Evolutionary conservation across 352 stramenopile species (phyloP), one percentile per base, ranked within the genome.

Genomic region (Phytophthora fragariaefolia): DNA sequence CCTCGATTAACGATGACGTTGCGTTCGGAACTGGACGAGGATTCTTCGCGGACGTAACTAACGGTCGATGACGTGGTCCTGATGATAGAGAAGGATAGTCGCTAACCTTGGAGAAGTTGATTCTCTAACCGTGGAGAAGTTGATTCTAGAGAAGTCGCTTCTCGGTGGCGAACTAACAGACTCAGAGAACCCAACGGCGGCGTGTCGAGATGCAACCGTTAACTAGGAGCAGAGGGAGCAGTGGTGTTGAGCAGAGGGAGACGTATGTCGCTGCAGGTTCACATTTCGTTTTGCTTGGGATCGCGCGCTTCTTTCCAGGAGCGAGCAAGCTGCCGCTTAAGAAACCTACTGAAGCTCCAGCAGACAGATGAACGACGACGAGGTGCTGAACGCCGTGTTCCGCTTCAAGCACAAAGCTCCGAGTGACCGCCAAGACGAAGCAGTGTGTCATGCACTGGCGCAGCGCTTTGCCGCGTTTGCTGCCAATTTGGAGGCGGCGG

Each of bases 401-500:
- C 77, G 75, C 32, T 86, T 85, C 56, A 75, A 77, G 65, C 56
- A 83, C 66, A 71, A 80, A 45, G 17, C 47, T 0, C 79, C 81
- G 8, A 85, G 67, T n/a, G 28, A 57, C 0, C 27, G 45, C 6
- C 81, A 87, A 45, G 60, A 74, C 9, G 67, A 48, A 8, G 17
- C 24, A 2, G 50, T 69, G 6, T 84, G 79, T 47, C n/a, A 20
- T 2, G 18, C 27, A 32, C 57, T 87, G 15, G 30, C 48, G 4
- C 17, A 52, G 3, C 17, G 30, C 15, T 79, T 83, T 17, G 15
- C 48, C 27, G 50, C 8, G n/a, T 79, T 80, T 28, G 63, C 74
- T 4, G 4, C 18, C 4, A 58, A 26, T 13, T 53, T 75, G 7
- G 34, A 66, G 6, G 23, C 40, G 3, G 40, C 45, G 13, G 45